Percentiles rank a stretch among this genome's conserved stretches.
Conservation (phyloP, 495 filamentous ascomycete genomes). For the Xylaria palmicola region DNA sequence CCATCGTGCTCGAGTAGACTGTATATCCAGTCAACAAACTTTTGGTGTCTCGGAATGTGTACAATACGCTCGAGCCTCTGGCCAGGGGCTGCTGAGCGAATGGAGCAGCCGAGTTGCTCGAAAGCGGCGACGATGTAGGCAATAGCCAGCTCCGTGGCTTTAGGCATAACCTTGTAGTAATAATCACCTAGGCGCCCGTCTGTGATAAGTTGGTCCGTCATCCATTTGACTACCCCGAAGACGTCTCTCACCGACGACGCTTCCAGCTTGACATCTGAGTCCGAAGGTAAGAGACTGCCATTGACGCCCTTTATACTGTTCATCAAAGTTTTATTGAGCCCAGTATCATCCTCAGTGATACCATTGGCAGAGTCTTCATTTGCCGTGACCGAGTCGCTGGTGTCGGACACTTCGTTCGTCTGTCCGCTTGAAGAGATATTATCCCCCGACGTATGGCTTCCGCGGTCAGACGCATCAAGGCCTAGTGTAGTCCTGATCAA, state of each 20-base stretch:
- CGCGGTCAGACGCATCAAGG: too few relatives aligned
- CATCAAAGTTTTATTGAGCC: too few relatives aligned
- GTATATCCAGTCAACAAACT: neutral
- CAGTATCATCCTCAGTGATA: neutral
- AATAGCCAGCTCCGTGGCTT: neutral
- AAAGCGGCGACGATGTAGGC: neutral
- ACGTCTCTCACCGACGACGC: neutral
- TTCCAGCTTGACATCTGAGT: neutral
- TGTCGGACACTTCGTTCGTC: neutral
- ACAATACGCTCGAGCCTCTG: slow-evolving; percentile 3
- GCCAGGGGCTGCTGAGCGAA: neutral
- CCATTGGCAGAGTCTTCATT: neutral
- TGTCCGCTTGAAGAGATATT: too few relatives aligned
- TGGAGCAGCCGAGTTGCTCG: neutral
- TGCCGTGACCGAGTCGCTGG: neutral
- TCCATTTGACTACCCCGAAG: neutral
- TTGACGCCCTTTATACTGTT: too few relatives aligned
- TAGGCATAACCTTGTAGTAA: neutral
- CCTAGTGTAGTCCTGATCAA: neutral
- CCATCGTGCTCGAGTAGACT: neutral
- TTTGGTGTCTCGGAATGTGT: neutral
- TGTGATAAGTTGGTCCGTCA: neutral
- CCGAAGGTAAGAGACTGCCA: too few relatives aligned
- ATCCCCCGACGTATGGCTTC: too few relatives aligned
- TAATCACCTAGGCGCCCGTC: neutral